Percentiles rank a stretch among this genome's conserved stretches.
Evolutionary conservation across 768 basidiomycete species (phyloP).

Genomic region (Mycena olivaceomarginata): DNA sequence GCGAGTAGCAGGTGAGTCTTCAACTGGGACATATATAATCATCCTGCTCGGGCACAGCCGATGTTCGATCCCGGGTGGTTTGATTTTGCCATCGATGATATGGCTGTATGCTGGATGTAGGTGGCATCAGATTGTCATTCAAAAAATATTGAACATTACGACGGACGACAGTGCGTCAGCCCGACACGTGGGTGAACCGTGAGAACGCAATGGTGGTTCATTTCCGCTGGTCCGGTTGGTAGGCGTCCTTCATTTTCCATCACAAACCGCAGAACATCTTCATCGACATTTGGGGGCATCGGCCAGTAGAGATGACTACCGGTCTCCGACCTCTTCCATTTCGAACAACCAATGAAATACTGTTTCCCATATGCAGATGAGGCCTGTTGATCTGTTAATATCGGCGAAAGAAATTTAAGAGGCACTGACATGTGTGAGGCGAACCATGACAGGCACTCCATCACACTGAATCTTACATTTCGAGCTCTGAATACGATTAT

Average conservation of each 20-base stretch:
- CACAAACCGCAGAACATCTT: slow-evolving; percentile 22
- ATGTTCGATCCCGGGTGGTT: neutral
- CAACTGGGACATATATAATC: slow-evolving; percentile 26
- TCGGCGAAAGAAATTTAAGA: neutral
- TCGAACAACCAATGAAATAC: slow-evolving; percentile 26
- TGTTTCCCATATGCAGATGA: slow-evolving; percentile 11
- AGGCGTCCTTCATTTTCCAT: slow-evolving; percentile 19
- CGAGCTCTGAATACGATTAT: neutral
- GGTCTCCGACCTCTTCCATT: slow-evolving; percentile 8
- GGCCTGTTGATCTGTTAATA: neutral
- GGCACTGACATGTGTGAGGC: slow-evolving; percentile 5
- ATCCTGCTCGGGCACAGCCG: slow-evolving; percentile 5
- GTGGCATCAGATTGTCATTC: neutral
- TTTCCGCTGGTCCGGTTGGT: neutral
- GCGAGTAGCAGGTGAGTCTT: neutral
- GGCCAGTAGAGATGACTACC: slow-evolving; percentile 9
- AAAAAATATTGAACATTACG: neutral
- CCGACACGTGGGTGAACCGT: slow-evolving; percentile 23
- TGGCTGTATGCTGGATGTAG: slow-evolving; percentile 19
- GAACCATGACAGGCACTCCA: slow-evolving; percentile 16
- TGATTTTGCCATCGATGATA: slow-evolving; percentile 10
- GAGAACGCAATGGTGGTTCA: slow-evolving; percentile 19
- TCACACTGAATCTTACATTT: slow-evolving; percentile 22
- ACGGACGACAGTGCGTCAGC: slow-evolving; percentile 15
- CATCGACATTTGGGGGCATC: slow-evolving; percentile 27